These are phyloP conservation scores for Emergomyces pasteurianus DNA, from an alignment of 2,329 filamentous ascomycete genomes.

Conservation along the genomic window DNA sequence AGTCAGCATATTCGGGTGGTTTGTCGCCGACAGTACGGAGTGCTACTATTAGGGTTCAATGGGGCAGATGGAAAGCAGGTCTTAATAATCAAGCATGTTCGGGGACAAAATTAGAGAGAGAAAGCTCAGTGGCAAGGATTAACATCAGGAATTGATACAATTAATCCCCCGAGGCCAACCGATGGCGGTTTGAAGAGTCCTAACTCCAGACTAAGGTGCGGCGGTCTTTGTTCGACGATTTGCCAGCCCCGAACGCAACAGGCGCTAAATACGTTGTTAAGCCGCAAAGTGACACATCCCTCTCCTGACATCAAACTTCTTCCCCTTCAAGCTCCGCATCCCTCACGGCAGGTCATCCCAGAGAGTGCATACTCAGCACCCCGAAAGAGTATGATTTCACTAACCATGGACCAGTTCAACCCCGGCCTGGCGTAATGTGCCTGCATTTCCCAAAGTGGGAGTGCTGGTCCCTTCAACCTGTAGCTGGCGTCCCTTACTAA, in stretches of 20 bases:
- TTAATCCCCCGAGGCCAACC: neutral
- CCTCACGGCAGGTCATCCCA: neutral
- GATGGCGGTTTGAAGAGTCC: neutral
- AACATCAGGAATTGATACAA: neutral
- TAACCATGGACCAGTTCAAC: neutral
- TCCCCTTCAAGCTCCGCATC: neutral
- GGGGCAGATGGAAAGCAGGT: neutral
- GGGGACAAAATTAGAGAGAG: neutral
- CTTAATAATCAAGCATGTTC: no score
- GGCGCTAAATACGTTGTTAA: no score
- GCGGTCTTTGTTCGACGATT: slow-evolving; percentile 2
- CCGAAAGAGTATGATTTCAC: neutral
- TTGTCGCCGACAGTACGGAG: neutral
- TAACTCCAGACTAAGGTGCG: slow-evolving; percentile 5
- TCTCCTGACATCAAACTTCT: neutral
- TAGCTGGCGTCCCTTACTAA: neutral
- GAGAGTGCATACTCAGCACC: neutral
- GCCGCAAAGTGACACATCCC: neutral
- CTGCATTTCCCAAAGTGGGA: neutral
- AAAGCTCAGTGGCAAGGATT: neutral
- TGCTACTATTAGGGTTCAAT: no score
- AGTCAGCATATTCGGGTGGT: neutral
- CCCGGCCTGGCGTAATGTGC: neutral
- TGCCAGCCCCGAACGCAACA: no score
- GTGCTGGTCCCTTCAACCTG: neutral